phyloP scores from a whole-genome alignment of 345 rosid genomes.

The Raphanus raphanistrum region DNA sequence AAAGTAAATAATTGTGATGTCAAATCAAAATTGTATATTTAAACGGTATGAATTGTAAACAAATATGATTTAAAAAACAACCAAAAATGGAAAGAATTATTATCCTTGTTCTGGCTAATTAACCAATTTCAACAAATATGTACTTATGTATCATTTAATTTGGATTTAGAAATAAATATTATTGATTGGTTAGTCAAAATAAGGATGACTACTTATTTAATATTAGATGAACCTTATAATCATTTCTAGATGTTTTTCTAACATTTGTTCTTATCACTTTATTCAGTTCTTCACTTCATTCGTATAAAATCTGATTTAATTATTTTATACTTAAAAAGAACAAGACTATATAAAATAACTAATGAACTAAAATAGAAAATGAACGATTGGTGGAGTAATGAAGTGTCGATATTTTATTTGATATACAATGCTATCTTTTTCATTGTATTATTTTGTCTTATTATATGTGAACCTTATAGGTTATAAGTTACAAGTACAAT shows the following conservation, averaged over 20 bases:
- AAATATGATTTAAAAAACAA: background rate
- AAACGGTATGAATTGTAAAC: background rate
- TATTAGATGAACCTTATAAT: background rate
- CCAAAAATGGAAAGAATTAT: background rate
- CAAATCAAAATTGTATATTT: background rate
- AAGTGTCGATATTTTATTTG: background rate
- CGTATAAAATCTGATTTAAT: background rate
- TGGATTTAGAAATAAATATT: background rate
- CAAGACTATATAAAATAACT: background rate
- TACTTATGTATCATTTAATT: background rate
- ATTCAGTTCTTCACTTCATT: background rate
- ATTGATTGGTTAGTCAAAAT: background rate
- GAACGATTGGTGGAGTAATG: background rate
- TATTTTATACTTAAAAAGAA: background rate
- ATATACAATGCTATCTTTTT: background rate
- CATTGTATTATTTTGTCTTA: background rate
- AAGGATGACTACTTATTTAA: background rate
- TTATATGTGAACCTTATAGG: background rate
- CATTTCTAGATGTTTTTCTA: background rate
- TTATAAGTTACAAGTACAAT: background rate
- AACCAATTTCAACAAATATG: background rate
- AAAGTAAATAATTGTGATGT: background rate
- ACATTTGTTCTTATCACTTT: background rate
- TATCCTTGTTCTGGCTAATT: background rate
- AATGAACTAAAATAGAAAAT: background rate